A percentile compares a stretch with the other conserved stretches of the same genome.
Conservation (phyloP, 202 grass and related monocot genomes). For the Setaria viridis region DNA sequence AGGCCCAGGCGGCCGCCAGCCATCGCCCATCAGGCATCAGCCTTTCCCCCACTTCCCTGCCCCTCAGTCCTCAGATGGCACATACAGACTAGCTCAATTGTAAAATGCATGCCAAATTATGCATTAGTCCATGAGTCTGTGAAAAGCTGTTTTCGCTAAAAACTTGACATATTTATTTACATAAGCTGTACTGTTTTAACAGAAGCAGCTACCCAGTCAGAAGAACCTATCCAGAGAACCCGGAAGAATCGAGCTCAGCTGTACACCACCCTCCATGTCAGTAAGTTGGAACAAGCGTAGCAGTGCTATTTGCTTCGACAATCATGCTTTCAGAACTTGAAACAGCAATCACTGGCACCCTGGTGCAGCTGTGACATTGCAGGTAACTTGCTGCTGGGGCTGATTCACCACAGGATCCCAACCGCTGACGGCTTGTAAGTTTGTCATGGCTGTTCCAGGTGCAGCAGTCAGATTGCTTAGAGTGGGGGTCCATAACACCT, state of each 20-base stretch:
- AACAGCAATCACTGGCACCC: slow-evolving; percentile 13
- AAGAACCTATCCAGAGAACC: background rate
- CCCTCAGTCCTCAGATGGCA: no score
- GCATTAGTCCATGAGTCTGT: background rate
- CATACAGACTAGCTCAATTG: background rate
- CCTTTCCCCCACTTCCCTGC: no score
- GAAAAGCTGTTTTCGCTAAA: background rate
- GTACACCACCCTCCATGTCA: background rate
- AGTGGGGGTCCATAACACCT: slow-evolving; percentile 30
- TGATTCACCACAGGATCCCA: background rate
- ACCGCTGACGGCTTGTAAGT: background rate
- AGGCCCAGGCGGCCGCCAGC: no score
- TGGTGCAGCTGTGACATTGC: background rate
- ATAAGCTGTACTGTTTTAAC: background rate
- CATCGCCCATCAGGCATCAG: no score
- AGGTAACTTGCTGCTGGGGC: background rate
- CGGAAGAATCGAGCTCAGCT: background rate
- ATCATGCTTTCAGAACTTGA: slow-evolving; percentile 3
- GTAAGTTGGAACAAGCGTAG: background rate
- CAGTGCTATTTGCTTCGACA: background rate
- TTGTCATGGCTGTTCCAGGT: background rate
- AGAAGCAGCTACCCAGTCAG: background rate
- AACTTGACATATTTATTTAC: slow-evolving; percentile 5
- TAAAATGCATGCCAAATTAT: background rate
- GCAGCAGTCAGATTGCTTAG: background rate